A percentile compares a stretch with the other conserved stretches of the same genome.
Conservation (phyloP, 306 rosid genomes). For the Rubus parviflorus region DNA sequence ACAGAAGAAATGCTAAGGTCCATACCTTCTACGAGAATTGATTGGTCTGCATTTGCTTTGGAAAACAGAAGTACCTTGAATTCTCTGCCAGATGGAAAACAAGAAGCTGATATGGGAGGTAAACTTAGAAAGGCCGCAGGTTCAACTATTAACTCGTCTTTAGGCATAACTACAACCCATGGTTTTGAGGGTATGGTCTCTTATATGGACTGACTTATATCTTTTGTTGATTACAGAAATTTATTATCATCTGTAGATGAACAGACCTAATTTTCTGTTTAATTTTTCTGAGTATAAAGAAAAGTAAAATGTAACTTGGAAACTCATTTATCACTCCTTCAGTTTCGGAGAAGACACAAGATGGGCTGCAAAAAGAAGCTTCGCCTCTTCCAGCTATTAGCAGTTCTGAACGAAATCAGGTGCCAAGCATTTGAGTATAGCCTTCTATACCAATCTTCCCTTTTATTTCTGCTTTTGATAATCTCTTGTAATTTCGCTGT, state of each 20-base stretch:
- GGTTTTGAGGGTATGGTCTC: conserved; percentile 46
- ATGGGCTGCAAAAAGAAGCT: conserved; percentile 44
- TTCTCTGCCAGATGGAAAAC: conserved; percentile 40
- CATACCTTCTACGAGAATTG: conserved; percentile 69
- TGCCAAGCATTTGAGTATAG: conserved; percentile 26
- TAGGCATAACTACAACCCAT: conserved; percentile 27
- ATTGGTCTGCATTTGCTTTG: conserved; percentile 51
- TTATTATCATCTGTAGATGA: conserved; percentile 8
- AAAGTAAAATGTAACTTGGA: conserved; percentile 25
- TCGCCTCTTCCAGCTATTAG: conserved; percentile 32
- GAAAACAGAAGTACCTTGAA: conserved; percentile 46
- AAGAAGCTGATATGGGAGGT: conserved; percentile 37
- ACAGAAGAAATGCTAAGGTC: conserved; percentile 87
- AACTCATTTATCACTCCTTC: conserved; percentile 32
- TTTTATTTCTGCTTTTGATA: neutral
- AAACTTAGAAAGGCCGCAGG: conserved; percentile 30
- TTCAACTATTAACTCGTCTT: conserved; percentile 38
- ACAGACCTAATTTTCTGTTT: neutral
- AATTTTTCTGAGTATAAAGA: neutral
- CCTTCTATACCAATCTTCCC: neutral
- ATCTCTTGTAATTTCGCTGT: neutral
- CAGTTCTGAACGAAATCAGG: conserved; percentile 61
- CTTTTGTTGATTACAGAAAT: conserved; percentile 20
- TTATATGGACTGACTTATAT: conserved; percentile 16
- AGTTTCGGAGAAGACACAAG: conserved; percentile 51